phyloP scores from a whole-genome alignment of 805 yeast genomes.

The Zygosaccharomyces siamensis region DNA sequence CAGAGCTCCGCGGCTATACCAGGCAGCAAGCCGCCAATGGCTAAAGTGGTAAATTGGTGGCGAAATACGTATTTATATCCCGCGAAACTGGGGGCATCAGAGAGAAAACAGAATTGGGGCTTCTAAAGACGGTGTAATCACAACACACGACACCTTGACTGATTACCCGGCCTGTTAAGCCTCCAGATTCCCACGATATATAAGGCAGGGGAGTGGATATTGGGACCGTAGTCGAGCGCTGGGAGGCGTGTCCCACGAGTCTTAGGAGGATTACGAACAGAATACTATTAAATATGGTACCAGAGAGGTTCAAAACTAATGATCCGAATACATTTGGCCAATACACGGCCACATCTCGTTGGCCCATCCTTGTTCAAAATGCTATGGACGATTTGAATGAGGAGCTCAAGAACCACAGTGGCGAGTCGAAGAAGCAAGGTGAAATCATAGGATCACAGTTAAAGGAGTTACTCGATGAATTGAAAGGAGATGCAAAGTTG shows the following conservation, averaged over 20 bases:
- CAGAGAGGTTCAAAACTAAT: constrained; percentile 51
- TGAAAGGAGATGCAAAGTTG: constrained; percentile 42
- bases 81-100: too few species aligned
- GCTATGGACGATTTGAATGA: constrained; percentile 56
- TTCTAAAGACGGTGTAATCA: too few species aligned
- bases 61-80: too few species aligned
- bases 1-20: not conserved
- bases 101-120: too few species aligned
- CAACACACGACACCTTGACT: too few species aligned
- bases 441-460: constrained; percentile 41
- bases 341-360: constrained; percentile 70
- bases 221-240: too few species aligned
- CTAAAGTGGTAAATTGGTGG: not conserved
- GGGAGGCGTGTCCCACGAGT: too few species aligned
- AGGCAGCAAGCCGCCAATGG: not conserved
- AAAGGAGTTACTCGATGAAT: constrained; percentile 39
- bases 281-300: constrained; percentile 11
- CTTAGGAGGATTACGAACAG: too few species aligned
- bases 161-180: too few species aligned
- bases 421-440: constrained; percentile 43
- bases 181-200: too few species aligned
- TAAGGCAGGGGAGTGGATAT: too few species aligned
- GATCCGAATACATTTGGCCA: constrained; percentile 79
- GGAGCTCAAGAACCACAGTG: constrained; percentile 30
- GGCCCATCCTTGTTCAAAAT: constrained; percentile 78